These are phyloP conservation scores for Euclidium syriacum DNA, from an alignment of 345 rosid genomes.

Conservation along the genomic window DNA sequence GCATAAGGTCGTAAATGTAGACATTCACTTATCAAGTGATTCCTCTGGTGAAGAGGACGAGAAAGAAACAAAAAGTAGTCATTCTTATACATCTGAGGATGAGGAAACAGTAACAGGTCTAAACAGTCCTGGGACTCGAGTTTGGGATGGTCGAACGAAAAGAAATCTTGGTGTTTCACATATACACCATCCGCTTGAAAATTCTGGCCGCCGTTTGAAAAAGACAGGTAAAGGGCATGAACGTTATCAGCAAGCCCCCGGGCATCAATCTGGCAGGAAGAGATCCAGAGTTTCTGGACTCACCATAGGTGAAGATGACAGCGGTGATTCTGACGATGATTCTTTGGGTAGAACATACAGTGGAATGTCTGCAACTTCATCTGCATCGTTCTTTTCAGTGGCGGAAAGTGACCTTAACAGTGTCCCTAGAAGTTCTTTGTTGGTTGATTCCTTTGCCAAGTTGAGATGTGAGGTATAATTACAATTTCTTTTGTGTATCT, in stretches of 20 bases:
- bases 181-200: constrained; percentile 98
- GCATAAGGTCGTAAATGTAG: constrained; percentile 30
- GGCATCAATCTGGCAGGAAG: constrained; percentile 56
- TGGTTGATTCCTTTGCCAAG: constrained; percentile 68
- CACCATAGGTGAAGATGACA: constrained; percentile 56
- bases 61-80: constrained; percentile 48
- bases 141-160: constrained; percentile 92
- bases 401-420: constrained; percentile 42
- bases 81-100: constrained; percentile 71
- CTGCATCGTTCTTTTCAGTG: constrained; percentile 41
- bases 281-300: constrained; percentile 70
- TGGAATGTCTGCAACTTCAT: constrained; percentile 69
- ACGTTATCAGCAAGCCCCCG: constrained; percentile 41
- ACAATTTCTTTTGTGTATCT: constrained; percentile 7
- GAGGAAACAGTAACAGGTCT: constrained; percentile 83
- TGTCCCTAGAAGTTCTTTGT: constrained; percentile 49
- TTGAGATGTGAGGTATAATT: constrained; percentile 91
- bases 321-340: constrained; percentile 70
- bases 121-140: constrained; percentile 85
- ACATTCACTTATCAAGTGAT: constrained; percentile 33
- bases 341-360: constrained; percentile 53
- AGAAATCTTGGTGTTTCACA: constrained; percentile 63
- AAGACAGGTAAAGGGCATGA: constrained; percentile 51
- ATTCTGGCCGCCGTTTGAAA: constrained; percentile 38
- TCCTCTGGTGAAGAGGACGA: constrained; percentile 53